Percentiles rank a stretch among this genome's conserved stretches.
phyloP scores from a whole-genome alignment of 495 filamentous ascomycete species.

The Penicillium herquei region DNA sequence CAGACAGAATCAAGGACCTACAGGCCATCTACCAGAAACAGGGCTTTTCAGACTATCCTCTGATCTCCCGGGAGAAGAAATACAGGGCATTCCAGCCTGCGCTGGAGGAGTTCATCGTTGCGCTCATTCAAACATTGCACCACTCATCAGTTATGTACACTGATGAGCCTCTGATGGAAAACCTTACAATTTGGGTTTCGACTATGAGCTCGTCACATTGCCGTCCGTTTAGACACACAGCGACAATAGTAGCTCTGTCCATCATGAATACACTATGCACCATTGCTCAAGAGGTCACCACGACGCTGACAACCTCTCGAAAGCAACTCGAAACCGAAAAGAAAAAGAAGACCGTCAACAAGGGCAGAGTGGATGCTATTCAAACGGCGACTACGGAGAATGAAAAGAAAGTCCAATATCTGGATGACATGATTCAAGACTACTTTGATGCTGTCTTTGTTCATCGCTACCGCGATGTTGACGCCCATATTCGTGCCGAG shows the following conservation, averaged over 20 bases:
- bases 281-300: slow-evolving; percentile 59
- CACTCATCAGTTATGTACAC: slow-evolving; percentile 72
- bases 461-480: slow-evolving; percentile 92
- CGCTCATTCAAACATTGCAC: slow-evolving; percentile 71
- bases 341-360: slow-evolving; percentile 74
- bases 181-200: slow-evolving; percentile 79
- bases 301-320: slow-evolving; percentile 68
- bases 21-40: slow-evolving; percentile 78
- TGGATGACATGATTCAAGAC: slow-evolving; percentile 70
- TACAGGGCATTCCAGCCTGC: slow-evolving; percentile 70
- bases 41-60: slow-evolving; percentile 85
- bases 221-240: slow-evolving; percentile 89
- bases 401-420: slow-evolving; percentile 57
- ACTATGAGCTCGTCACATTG: slow-evolving; percentile 79
- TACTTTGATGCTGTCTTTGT: slow-evolving; percentile 88
- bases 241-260: slow-evolving; percentile 74
- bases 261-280: slow-evolving; percentile 69
- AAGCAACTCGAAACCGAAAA: slow-evolving; percentile 80
- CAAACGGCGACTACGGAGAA: slow-evolving; percentile 65
- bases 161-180: slow-evolving; percentile 74
- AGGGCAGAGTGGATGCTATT: slow-evolving; percentile 66
- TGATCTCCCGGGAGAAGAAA: slow-evolving; percentile 74
- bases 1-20: slow-evolving; percentile 67
- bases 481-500: slow-evolving; percentile 79
- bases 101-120: slow-evolving; percentile 73